Conservation (phyloP, 2,329 filamentous ascomycete genomes). For the Fusarium gaditjirri region DNA sequence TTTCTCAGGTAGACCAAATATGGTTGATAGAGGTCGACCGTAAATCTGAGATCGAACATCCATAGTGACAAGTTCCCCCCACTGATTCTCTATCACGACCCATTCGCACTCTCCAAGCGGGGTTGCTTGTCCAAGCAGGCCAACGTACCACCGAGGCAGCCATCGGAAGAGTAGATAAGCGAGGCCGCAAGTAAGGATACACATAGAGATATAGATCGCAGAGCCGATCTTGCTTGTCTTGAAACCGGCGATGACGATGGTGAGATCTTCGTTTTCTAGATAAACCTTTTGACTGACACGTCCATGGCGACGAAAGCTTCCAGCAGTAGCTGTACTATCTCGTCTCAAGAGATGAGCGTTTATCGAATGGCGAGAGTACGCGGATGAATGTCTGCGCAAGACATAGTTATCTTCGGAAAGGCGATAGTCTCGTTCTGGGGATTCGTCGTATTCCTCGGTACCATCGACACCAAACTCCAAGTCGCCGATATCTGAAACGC, state of each 20-base stretch:
- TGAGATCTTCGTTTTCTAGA: conserved; percentile 92
- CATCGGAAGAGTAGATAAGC: conserved; percentile 89
- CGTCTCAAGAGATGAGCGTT: conserved; percentile 75
- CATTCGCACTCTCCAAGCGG: conserved; percentile 82
- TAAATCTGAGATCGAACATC: conserved; percentile 66
- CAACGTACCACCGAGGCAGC: conserved; percentile 88
- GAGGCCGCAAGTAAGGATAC: conserved; percentile 77
- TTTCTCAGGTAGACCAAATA: conserved; percentile 76
- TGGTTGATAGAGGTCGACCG: conserved; percentile 66
- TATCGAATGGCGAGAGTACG: conserved; percentile 64
- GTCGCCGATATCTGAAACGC: conserved; percentile 54
- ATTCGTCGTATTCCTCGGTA: conserved; percentile 54
- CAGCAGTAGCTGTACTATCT: conserved; percentile 75
- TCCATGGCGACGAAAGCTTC: conserved; percentile 69
- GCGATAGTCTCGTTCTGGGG: conserved; percentile 54
- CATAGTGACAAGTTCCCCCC: conserved; percentile 89
- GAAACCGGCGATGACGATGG: conserved; percentile 93
- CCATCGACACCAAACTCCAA: conserved; percentile 54
- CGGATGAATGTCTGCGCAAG: conserved; percentile 71
- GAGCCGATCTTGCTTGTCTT: conserved; percentile 78
- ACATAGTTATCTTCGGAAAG: conserved; percentile 58
- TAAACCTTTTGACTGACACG: conserved; percentile 90
- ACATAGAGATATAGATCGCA: conserved; percentile 75
- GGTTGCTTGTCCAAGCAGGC: conserved; percentile 74
- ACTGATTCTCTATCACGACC: conserved; percentile 98